Base-by-base conservation (phyloP, 805 yeast species). In the Blastobotrys mokoenaii region DNA sequence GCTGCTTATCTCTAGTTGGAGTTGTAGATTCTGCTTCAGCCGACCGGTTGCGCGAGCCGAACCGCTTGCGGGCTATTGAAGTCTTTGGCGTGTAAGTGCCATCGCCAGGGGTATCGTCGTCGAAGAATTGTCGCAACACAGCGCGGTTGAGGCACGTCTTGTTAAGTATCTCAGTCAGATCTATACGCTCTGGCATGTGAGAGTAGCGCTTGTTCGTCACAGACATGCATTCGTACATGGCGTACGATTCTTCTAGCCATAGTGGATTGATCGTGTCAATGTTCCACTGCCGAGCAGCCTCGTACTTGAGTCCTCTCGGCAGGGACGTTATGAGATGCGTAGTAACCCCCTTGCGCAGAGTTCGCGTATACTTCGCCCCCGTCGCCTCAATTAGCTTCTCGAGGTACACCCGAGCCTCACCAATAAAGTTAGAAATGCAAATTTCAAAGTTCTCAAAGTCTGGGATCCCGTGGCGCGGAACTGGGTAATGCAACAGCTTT, bases 201-300 rank as follows among this genome's bases (percentile, higher is more conserved):
- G 70, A 59, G 61, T 76, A 85, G 29, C 75, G 67, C 2, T 75
- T 69, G 12, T 61, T 56, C 0, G 64, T 54, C 3, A 62, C 71
- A 33, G 79, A 76, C 52, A 73, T 71, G 3, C 70, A 52, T 42
- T 64, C 65, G 89, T 93, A 84, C 39, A 71, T 62, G 0, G 74
- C 67, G 50, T 72, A 90, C 36, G 87, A 74, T 45, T 84, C 89
- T 57, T 90, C 97, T 11, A 90, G 63, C 98, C 98, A 90, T 11
- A 80, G 58, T 62, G 87, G 96, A 57, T 84, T 88, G 1, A 85
- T 80, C 1, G 82, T 68, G 10, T 40, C 27, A 17, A 85, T 65
- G 7, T 61, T 59, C 96, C 96, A 88, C 49, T 72, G 71, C 31
- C 68, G 59, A 0, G 93, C 94, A 14, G 88, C 86, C 9, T 72